Evolutionary conservation across 2,329 filamentous ascomycete genomes (phyloP), one percentile per base, ranked within the genome.

Genomic region (Chrysoporthe cubensis): DNA sequence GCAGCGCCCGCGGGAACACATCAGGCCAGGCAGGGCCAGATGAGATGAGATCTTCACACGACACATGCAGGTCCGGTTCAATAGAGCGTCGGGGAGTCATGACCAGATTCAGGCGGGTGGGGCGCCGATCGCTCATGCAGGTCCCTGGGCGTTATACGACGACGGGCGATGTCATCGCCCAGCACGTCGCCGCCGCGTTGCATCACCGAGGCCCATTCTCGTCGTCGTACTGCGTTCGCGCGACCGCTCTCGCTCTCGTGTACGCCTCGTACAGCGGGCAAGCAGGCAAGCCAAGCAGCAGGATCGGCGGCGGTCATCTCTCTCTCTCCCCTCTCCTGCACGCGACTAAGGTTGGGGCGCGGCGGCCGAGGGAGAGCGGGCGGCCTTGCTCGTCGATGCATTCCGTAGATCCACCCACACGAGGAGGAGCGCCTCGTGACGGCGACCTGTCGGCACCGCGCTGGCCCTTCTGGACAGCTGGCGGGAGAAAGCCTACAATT

Each of bases 41-140:
- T 57, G 54, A 40, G 32, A 57, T 40, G 54, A 57, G 16, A 57
- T 40, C 57, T 44, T 9, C 37, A 60, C 18, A 44, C 37, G 57
- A 13, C 40, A 40, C 57, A 42, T 60, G 57, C 57, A 60, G 37
- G 37, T 60, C 59, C 42, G 42, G 8, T 3, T 3, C 60, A 59
- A 37, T 54, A 52, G 54, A 43, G n/a, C 61, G 42, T 32, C 65
- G 65, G 66, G 26, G 52, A 54, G 32, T 50, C 64, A 52, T 57
- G 32, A 54, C 66, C 61, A 64, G 61, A 64, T 64, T 26, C 60
- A 67, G 65, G 48, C 44, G 44, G 61, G 63, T 64, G 60, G 57
- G 57, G 61, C 44, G 65, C 43, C 50, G 65, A 64, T 67, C 65
- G 37, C 40, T 64, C 61, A 48, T 61, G 59, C 59, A 61, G 43